Base-by-base conservation (phyloP, 2,329 filamentous ascomycete species). In the Curvularia lunata region DNA sequence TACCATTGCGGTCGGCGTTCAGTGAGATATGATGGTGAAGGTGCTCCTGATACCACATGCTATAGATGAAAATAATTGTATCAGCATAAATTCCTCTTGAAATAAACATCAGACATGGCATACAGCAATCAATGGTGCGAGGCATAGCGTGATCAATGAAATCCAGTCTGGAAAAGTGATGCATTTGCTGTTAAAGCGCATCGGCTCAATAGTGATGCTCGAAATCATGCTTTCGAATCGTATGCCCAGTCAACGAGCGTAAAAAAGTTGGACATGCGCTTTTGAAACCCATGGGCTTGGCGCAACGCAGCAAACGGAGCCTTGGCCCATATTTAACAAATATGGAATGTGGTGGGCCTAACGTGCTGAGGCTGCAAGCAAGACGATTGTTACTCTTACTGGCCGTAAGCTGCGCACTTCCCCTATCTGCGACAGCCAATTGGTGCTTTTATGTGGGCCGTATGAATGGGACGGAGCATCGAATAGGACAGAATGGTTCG, bases 101-200 rank as follows among this genome's bases (percentile, higher is more conserved):
- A n/a, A n/a, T n/a, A n/a, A n/a, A n/a, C n/a, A n/a, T n/a, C n/a
- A n/a, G n/a, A n/a, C n/a, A n/a, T n/a, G n/a, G 43, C 52, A 40
- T 50, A 54, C 52, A 3, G 69, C 70, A 12, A 77, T 58, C 2
- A 77, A 59, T 2, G 74, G 73, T 5, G 73, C 70, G 4, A 77
- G 62, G 47, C 67, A 71, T 13, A 77, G 58, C 0, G 73, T 76
- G 4, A 74, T 48, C 1, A 76, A 48, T 1, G 65, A 51, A 2
- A 75, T 52, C 72, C 73, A 77, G 18, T 75, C 73, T 5, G 63
- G 10, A 27, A 72, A 71, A 18, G n/a, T 37, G 23, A 61, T 54
- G 42, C 53, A 61, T 47, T 37, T 52, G 40, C 55, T 61, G 19
- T 58, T 50, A 43, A 48, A 55, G 19, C 51, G 34, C 1, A 62